Evolutionary conservation across 305 asterid genomes (phyloP).

Genomic region (Solanum aculeatissimum): DNA sequence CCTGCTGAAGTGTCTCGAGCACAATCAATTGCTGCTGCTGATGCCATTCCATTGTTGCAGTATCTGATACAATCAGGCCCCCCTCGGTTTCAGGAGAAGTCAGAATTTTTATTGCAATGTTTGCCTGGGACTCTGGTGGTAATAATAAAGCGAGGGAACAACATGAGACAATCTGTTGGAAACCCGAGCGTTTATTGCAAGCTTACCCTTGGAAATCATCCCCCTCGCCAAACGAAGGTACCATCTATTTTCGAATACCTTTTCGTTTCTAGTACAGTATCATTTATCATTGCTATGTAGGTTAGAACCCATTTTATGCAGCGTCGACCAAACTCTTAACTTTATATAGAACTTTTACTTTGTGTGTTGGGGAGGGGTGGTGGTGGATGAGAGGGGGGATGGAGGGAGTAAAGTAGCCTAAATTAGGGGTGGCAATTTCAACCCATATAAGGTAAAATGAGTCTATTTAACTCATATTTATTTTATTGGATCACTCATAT

Average conservation of each 20-base stretch:
- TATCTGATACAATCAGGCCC: conserved; percentile 98
- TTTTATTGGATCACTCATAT: too few species aligned
- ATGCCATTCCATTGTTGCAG: conserved; percentile 87
- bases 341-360: not conserved
- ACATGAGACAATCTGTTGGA: conserved; percentile 98
- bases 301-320: not conserved
- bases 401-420: not conserved
- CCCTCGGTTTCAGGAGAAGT: conserved; percentile 97
- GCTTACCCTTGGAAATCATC: conserved; percentile 89
- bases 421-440: too few species aligned
- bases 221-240: conserved; percentile 84
- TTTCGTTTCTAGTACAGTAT: not conserved
- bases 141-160: conserved; percentile 85
- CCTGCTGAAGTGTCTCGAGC: conserved; percentile 98
- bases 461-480: too few species aligned
- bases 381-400: not conserved
- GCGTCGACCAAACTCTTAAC: not conserved
- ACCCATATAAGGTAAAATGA: too few species aligned
- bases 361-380: not conserved
- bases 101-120: conserved; percentile 93
- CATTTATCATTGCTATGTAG: not conserved
- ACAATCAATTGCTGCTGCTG: conserved; percentile 98
- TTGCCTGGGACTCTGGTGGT: conserved; percentile 92
- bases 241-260: not conserved
- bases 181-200: conserved; percentile 93